Percentiles rank a stretch among this genome's conserved stretches.
These are phyloP conservation scores for Neurospora sp. DNA, from an alignment of 495 filamentous ascomycete species.

Conservation along the genomic window DNA sequence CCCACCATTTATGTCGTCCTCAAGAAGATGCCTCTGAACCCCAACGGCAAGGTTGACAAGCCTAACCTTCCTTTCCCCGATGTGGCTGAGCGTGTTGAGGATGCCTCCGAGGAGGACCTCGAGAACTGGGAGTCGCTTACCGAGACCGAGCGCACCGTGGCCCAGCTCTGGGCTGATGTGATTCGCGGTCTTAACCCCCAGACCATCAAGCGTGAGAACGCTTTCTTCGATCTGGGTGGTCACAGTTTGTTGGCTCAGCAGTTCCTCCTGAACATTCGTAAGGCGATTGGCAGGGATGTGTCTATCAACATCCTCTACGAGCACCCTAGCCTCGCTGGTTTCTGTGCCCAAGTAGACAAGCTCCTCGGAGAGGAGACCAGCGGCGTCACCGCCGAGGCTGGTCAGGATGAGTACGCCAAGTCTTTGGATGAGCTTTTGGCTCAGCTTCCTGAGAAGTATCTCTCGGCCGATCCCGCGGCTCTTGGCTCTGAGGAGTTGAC, in stretches of 20 bases:
- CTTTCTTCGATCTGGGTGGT: conserved; percentile 84
- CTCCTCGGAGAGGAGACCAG: conserved; percentile 26
- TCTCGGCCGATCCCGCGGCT: conserved; percentile 22
- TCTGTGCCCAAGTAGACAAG: conserved; percentile 67
- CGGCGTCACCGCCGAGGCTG: conserved; percentile 36
- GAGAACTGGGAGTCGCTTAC: conserved; percentile 56
- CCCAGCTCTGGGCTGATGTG: conserved; percentile 30
- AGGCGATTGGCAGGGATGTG: conserved; percentile 55
- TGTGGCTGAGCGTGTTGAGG: conserved; percentile 38
- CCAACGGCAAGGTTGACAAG: conserved; percentile 91
- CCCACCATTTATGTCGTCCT: conserved; percentile 72
- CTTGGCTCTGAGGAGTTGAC: conserved; percentile 36
- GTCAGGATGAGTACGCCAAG: conserved; percentile 58
- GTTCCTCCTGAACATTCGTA: conserved; percentile 58
- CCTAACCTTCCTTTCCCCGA: conserved; percentile 87
- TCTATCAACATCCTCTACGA: conserved; percentile 69
- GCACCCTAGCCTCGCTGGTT: conserved; percentile 60
- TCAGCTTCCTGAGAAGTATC: conserved; percentile 28
- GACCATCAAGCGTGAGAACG: conserved; percentile 53
- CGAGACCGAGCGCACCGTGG: conserved; percentile 28
- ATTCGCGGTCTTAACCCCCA: conserved; percentile 47
- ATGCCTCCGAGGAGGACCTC: conserved; percentile 55
- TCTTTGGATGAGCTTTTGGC: conserved; percentile 39
- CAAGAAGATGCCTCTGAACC: conserved; percentile 75
- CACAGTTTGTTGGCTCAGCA: conserved; percentile 83